Percentiles rank a stretch among this genome's conserved stretches.
These are phyloP conservation scores for Aspergillus tamarii DNA, from an alignment of 2,329 filamentous ascomycete species.

Conservation along the genomic window DNA sequence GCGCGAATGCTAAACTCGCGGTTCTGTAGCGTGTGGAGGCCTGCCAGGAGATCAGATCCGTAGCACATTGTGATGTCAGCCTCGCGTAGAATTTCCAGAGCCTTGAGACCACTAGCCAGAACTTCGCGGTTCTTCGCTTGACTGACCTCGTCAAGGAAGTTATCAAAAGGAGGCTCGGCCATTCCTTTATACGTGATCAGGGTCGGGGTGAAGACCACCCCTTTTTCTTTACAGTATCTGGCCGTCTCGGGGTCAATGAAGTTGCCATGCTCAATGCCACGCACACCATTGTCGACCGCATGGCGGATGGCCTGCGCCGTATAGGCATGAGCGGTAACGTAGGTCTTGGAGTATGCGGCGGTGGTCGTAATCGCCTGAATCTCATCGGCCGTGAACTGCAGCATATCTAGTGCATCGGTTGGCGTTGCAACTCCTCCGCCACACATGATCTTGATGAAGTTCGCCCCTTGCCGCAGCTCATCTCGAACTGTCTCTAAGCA, in stretches of 20 bases:
- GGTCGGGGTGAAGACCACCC: conserved; percentile 56
- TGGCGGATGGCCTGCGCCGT: conserved; percentile 57
- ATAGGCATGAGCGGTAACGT: conserved; percentile 62
- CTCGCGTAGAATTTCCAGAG: conserved; percentile 51
- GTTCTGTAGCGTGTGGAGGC: conserved; percentile 49
- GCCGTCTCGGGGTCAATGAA: conserved; percentile 50
- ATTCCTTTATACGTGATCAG: conserved; percentile 55
- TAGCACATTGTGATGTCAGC: conserved; percentile 59
- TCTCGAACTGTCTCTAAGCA: conserved; percentile 57
- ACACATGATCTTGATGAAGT: conserved; percentile 65
- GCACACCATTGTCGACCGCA: conserved; percentile 57
- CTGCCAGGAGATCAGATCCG: conserved; percentile 57
- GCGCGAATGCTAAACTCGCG: conserved; percentile 51
- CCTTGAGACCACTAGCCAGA: conserved; percentile 48
- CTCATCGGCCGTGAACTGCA: conserved; percentile 60
- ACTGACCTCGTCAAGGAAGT: conserved; percentile 9
- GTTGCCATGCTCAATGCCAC: conserved; percentile 58
- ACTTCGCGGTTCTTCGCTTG: conserved; percentile 54
- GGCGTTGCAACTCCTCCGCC: conserved; percentile 60
- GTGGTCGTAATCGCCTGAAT: conserved; percentile 56
- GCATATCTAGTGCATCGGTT: conserved; percentile 55
- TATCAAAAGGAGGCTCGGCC: conserved; percentile 35
- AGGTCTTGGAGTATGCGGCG: conserved; percentile 53
- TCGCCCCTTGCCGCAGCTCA: conserved; percentile 57
- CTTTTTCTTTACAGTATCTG: conserved; percentile 50